Percentiles rank a stretch among this genome's conserved stretches.
phyloP scores from a whole-genome alignment of 2,329 filamentous ascomycete species.

The Furcasterigmium sp. region DNA sequence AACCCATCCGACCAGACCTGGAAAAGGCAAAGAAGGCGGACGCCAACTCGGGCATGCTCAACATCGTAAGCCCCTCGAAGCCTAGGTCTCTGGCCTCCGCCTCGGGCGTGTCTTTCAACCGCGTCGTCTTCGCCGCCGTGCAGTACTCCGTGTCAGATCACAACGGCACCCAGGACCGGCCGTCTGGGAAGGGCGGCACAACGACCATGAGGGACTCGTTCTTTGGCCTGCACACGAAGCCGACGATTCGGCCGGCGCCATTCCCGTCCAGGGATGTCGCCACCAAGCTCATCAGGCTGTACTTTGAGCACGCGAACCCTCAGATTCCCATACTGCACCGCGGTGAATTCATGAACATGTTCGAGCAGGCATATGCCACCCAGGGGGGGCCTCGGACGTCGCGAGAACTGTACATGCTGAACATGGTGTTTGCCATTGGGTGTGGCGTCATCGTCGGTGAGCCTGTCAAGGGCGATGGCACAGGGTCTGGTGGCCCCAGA shows the following conservation, averaged over 20 bases:
- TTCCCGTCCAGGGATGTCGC: constrained; percentile 79
- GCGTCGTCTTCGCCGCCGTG: constrained; percentile 90
- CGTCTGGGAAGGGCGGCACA: constrained; percentile 42
- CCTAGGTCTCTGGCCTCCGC: constrained; percentile 78
- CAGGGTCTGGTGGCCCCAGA: constrained; percentile 21
- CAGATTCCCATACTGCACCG: constrained; percentile 92
- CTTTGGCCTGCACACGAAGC: constrained; percentile 90
- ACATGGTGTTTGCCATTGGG: constrained; percentile 96
- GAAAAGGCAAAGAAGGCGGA: constrained; percentile 26
- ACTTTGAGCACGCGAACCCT: constrained; percentile 94
- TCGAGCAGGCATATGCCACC: constrained; percentile 73
- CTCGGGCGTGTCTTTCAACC: constrained; percentile 88
- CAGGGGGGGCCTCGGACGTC: constrained; percentile 64
- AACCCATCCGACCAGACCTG: constrained; percentile 7
- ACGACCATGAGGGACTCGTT: constrained; percentile 93
- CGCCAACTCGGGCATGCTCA: constrained; percentile 54
- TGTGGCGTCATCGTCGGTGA: constrained; percentile 83
- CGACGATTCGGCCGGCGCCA: constrained; percentile 76
- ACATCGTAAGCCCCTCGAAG: constrained; percentile 72
- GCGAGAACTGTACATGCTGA: constrained; percentile 85
- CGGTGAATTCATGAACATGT: constrained; percentile 82
- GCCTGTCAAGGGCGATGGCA: constrained; percentile 42
- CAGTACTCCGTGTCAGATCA: constrained; percentile 63
- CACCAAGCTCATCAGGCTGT: constrained; percentile 68
- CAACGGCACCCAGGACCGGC: constrained; percentile 45